Evolutionary conservation across 768 basidiomycete genomes (phyloP).

Genomic region (Mycena venus): DNA sequence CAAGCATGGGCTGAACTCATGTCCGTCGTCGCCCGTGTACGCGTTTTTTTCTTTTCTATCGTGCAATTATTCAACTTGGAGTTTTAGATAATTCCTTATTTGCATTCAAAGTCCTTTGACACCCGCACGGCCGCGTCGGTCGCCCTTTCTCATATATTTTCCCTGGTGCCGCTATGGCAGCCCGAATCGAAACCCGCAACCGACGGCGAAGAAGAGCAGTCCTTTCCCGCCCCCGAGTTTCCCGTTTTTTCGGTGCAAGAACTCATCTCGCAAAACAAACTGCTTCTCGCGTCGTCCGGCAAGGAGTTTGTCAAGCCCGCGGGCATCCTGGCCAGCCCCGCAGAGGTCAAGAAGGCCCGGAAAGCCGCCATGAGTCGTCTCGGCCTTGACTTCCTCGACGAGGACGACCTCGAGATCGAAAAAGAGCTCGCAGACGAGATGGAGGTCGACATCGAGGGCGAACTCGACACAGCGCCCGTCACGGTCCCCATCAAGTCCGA

Average conservation of each 20-base stretch:
- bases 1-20: constrained; percentile 93
- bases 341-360: constrained; percentile 88
- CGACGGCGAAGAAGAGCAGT: constrained; percentile 43
- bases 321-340: constrained; percentile 77
- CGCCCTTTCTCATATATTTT: constrained; percentile 90
- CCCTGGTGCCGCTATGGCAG: constrained; percentile 85
- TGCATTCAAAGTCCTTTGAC: constrained; percentile 93
- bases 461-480: constrained; percentile 61
- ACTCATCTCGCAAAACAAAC: constrained; percentile 79
- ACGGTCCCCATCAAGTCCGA: constrained; percentile 50
- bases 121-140: constrained; percentile 91
- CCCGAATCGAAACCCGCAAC: constrained; percentile 50
- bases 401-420: constrained; percentile 86
- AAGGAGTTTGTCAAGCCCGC: constrained; percentile 88
- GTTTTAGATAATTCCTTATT: constrained; percentile 86
- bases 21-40: constrained; percentile 89
- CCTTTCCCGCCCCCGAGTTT: constrained; percentile 66
- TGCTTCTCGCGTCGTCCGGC: constrained; percentile 92
- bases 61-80: constrained; percentile 18
- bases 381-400: constrained; percentile 89
- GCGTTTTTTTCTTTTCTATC: constrained; percentile 33
- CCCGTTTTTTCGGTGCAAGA: constrained; percentile 83
- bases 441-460: constrained; percentile 88
- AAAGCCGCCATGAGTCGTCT: constrained; percentile 91
- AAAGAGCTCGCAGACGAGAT: constrained; percentile 86